A percentile compares a stretch with the other conserved stretches of the same genome.
These are phyloP conservation scores for Saccharomycopsis babjevae DNA, from an alignment of 805 yeast genomes.

Conservation along the genomic window DNA sequence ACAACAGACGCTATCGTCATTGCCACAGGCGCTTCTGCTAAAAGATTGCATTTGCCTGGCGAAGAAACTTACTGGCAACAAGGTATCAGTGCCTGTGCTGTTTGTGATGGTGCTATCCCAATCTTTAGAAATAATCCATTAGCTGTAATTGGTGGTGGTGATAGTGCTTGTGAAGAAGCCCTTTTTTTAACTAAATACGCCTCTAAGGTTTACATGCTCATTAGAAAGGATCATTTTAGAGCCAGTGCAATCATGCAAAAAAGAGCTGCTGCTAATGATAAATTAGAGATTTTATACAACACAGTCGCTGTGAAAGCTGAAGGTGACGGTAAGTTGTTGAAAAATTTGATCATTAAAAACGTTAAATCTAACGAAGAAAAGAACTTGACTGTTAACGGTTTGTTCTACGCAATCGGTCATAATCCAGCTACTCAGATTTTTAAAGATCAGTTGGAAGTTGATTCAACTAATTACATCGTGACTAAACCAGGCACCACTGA, in stretches of 20 bases:
- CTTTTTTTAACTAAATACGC: constrained; percentile 94
- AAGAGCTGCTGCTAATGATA: constrained; percentile 75
- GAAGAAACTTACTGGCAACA: constrained; percentile 98
- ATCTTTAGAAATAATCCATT: constrained; percentile 96
- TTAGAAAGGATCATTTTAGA: constrained; percentile 88
- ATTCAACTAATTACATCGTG: constrained; percentile 78
- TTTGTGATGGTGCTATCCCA: constrained; percentile 99
- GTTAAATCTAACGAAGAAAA: constrained; percentile 56
- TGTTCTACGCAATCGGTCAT: constrained; percentile 98
- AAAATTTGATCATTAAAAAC: constrained; percentile 55
- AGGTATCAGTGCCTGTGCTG: constrained; percentile 99
- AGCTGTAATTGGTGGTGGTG: constrained; percentile 99
- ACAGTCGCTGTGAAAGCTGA: constrained; percentile 79
- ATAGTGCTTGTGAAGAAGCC: constrained; percentile 99
- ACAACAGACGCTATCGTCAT: constrained; percentile 87
- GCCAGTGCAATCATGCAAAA: constrained; percentile 97
- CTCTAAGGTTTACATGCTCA: constrained; percentile 86
- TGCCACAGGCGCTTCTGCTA: constrained; percentile 98
- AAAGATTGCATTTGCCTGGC: constrained; percentile 88
- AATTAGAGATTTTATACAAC: constrained; percentile 84
- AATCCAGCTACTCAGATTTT: constrained; percentile 86
- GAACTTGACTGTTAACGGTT: constrained; percentile 75
- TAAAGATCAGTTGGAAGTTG: constrained; percentile 67
- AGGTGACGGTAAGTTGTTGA: constrained; percentile 85
- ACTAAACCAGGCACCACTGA: constrained; percentile 84